These are phyloP conservation scores for Extremus antarcticus DNA, from an alignment of 495 filamentous ascomycete genomes.

Conservation along the genomic window DNA sequence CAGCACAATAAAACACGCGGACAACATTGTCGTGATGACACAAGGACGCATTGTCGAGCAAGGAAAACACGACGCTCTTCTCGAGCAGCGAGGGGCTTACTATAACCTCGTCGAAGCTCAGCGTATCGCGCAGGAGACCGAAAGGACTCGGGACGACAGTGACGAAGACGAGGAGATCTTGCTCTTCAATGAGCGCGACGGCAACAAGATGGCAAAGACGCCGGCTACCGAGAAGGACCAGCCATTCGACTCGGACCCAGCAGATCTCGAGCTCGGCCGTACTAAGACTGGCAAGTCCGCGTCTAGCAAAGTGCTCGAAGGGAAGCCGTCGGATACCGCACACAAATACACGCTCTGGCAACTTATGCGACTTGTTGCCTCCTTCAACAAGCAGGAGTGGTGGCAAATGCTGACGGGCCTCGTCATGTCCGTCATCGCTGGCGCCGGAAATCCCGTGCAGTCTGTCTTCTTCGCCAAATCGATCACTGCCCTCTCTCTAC, in stretches of 20 bases:
- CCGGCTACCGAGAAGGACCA: slow-evolving; percentile 20
- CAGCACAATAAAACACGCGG: slow-evolving; percentile 83
- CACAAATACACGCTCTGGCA: slow-evolving; percentile 64
- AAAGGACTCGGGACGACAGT: slow-evolving; percentile 21
- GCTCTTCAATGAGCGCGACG: slow-evolving; percentile 28
- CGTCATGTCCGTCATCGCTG: slow-evolving; percentile 66
- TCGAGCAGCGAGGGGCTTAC: slow-evolving; percentile 54
- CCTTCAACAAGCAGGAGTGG: slow-evolving; percentile 71
- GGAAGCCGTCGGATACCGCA: slow-evolving; percentile 36
- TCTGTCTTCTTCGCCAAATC: slow-evolving; percentile 85
- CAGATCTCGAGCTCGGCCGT: slow-evolving; percentile 49
- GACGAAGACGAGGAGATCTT: slow-evolving; percentile 37
- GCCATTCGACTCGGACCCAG: slow-evolving; percentile 37
- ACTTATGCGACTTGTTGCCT: slow-evolving; percentile 70
- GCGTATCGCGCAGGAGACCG: slow-evolving; percentile 53
- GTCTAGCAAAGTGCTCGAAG: slow-evolving; percentile 58
- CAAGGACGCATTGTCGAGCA: slow-evolving; percentile 81
- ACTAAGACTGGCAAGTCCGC: slow-evolving; percentile 56
- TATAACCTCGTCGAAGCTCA: slow-evolving; percentile 71
- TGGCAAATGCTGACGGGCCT: slow-evolving; percentile 65
- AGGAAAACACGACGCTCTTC: slow-evolving; percentile 64
- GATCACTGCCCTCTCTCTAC: slow-evolving; percentile 55
- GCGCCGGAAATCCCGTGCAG: slow-evolving; percentile 75
- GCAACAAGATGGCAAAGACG: slow-evolving; percentile 5
- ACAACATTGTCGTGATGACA: slow-evolving; percentile 92